phyloP scores from a whole-genome alignment of 2,329 filamentous ascomycete species.

The Xylaria sp. region DNA sequence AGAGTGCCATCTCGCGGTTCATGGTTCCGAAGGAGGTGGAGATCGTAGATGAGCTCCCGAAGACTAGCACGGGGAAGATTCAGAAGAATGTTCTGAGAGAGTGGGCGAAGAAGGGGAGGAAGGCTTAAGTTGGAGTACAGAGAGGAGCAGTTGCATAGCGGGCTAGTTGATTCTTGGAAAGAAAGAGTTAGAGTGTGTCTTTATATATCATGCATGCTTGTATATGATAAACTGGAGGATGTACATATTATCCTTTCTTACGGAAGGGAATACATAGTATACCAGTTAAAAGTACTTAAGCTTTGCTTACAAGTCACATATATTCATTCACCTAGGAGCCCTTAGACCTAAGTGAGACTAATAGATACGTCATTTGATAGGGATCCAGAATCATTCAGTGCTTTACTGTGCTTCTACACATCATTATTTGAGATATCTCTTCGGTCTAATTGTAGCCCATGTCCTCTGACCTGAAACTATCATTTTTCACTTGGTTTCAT shows the following conservation, averaged over 20 bases:
- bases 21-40: conserved; percentile 84
- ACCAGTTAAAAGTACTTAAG: background rate
- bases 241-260: background rate
- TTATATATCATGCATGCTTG: background rate
- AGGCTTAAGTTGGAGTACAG: conserved; percentile 4
- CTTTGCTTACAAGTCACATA: background rate
- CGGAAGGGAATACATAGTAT: background rate
- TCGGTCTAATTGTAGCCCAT: background rate
- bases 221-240: background rate
- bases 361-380: too few species aligned
- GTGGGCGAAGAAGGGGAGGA: conserved; percentile 72
- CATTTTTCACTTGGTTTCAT: background rate
- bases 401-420: background rate
- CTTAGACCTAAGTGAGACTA: background rate
- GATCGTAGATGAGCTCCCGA: conserved; percentile 87
- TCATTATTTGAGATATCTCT: background rate
- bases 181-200: background rate
- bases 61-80: conserved; percentile 97
- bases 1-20: conserved; percentile 85
- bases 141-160: background rate
- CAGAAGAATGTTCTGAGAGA: conserved; percentile 92
- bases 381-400: background rate
- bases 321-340: background rate
- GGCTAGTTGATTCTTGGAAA: background rate
- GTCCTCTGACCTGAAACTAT: background rate